These are phyloP conservation scores for Ganoderma meredithae DNA, from an alignment of 1,284 basidiomycete genomes.

Conservation along the genomic window DNA sequence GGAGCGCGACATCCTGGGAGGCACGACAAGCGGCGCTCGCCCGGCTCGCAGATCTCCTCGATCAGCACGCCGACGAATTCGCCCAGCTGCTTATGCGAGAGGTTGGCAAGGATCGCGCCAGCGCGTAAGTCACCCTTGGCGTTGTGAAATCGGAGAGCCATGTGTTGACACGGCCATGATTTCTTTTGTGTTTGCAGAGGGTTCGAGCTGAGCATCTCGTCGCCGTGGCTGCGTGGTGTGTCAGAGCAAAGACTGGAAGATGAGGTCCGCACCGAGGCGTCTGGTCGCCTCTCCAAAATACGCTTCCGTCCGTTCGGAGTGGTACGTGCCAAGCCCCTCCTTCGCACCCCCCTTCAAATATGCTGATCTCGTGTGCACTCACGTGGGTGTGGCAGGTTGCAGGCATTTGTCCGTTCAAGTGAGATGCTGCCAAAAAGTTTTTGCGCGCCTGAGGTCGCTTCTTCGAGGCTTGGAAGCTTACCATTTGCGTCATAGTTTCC, in stretches of 20 bases:
- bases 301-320: conserved; percentile 21
- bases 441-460: not conserved
- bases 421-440: not conserved
- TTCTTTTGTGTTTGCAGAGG: not conserved
- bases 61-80: conserved; percentile 17
- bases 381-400: conserved; percentile 14
- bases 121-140: conserved; percentile 20
- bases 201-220: conserved; percentile 16
- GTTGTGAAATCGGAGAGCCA: not conserved
- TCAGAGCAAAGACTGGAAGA: conserved; percentile 21
- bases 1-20: conserved; percentile 22
- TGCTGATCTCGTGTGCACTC: not conserved
- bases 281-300: conserved; percentile 14
- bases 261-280: conserved; percentile 12
- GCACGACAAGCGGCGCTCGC: conserved; percentile 21
- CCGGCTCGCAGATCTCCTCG: conserved; percentile 15
- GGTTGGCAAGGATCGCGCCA: conserved; percentile 23
- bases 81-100: conserved; percentile 24
- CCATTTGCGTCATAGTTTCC: conserved; percentile 27
- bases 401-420: conserved; percentile 25
- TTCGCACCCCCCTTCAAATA: too few relatives aligned
- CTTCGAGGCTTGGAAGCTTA: not conserved
- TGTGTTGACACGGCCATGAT: not conserved
- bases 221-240: conserved; percentile 12
- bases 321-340: conserved; percentile 7